Base-by-base conservation (phyloP, 108 stramenopile species). In the Craspedostauros australis region DNA sequence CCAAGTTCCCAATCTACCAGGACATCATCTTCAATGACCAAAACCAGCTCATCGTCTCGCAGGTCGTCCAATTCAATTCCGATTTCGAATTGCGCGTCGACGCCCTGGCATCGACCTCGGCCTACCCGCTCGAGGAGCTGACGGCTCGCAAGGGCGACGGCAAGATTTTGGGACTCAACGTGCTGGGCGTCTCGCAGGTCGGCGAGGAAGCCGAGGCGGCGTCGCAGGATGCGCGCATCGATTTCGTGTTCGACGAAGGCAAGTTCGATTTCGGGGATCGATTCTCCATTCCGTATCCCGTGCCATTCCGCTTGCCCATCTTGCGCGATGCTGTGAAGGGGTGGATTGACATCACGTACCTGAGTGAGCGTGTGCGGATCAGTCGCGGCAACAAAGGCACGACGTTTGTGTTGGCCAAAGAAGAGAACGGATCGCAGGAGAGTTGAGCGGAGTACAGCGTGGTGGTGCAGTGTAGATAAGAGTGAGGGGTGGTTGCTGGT, bases 221-320 rank as follows among this genome's bases (percentile, higher is more conserved):
- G 64, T 68, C 66, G 8, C 51, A 53, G 5, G 83, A 91, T 60
- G 77, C 80, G 37, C 50, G 88, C 6, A 77, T 91, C 37, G 51
- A 79, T 31, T 91, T 91, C 60, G 88, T 91, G 0, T 91, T 91
- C 51, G 88, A 91, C 52, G 84, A 91, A 49, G 88, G 88, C 2
- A 77, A 80, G 5, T 91, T 91, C 50, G 72, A 86, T 19, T 66
- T 70, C 46, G 64, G 57, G 29, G 45, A 57, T 9, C 46, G 43
- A 4, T 59, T 83, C 28, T 61, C 41, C 7, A 43, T 91, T 41
- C 88, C 88, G 1, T 91, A 91, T 52, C 88, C 88, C 0, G 85
- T 91, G 28, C 88, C 88, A 26, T 91, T 91, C 54, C 68, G 88
- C 19, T 71, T 67, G 33, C 88, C 88, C 0, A 32, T 91, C 5